These are phyloP conservation scores for Saccharomycopsis hybrid DNA, from an alignment of 1,139 yeast species.

Conservation along the genomic window DNA sequence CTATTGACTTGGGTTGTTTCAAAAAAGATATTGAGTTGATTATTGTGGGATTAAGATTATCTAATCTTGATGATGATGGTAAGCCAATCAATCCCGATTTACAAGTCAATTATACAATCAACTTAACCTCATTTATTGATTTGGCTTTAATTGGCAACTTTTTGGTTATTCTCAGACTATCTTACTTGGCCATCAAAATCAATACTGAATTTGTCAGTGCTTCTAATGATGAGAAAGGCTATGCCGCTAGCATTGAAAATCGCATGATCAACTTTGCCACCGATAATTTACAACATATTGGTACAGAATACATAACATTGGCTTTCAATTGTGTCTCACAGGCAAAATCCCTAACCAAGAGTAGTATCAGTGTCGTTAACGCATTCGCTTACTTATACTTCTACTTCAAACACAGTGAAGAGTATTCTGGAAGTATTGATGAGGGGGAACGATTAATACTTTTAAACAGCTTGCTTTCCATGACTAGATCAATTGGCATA, in stretches of 20 bases:
- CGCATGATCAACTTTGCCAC: constrained; percentile 1
- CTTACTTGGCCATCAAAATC: constrained; percentile 13
- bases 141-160: constrained; percentile 13
- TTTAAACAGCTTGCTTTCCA: not conserved
- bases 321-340: constrained; percentile 14
- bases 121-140: constrained; percentile 16
- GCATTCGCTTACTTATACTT: constrained; percentile 5
- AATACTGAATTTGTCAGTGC: not conserved
- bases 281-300: constrained; percentile 11
- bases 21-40: constrained; percentile 16
- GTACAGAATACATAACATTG: constrained; percentile 9
- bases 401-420: constrained; percentile 10
- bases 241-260: constrained; percentile 1
- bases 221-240: not conserved
- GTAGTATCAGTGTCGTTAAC: constrained; percentile 5
- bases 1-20: constrained; percentile 9
- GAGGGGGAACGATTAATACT: constrained; percentile 5
- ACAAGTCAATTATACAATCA: constrained; percentile 1
- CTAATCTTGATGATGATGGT: not conserved
- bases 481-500: constrained; percentile 5
- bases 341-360: constrained; percentile 8
- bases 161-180: constrained; percentile 15
- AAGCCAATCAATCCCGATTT: not conserved
- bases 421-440: not conserved
- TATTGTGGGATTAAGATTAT: constrained; percentile 5